Conservation (phyloP, 2,329 filamentous ascomycete genomes). For the Arthrobotrys sphaeroides region DNA sequence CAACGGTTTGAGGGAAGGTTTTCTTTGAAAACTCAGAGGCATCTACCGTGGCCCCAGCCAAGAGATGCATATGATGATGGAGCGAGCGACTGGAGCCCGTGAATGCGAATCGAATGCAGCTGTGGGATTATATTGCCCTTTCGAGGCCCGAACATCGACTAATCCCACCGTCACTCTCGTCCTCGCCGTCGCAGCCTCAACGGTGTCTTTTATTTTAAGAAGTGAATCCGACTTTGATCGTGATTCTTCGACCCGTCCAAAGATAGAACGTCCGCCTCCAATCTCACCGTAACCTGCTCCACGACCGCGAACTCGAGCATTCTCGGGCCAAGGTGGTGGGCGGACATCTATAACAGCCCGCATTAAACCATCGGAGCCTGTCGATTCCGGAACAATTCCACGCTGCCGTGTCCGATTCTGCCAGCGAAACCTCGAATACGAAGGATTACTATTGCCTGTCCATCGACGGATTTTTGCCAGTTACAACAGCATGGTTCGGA, state of each 20-base stretch:
- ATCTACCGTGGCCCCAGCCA: too few species aligned
- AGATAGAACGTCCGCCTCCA: background rate
- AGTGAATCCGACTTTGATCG: too few species aligned
- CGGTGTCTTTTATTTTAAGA: too few species aligned
- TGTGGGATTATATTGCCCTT: conserved; percentile 26
- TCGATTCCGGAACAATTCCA: conserved; percentile 33
- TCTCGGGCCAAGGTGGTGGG: background rate
- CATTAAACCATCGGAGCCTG: conserved; percentile 33
- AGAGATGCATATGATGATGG: too few species aligned
- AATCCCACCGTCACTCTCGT: background rate
- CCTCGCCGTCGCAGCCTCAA: too few species aligned
- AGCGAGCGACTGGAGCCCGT: too few species aligned
- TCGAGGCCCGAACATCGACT: conserved; percentile 2
- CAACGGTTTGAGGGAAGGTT: too few species aligned
- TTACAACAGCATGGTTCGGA: conserved; percentile 25
- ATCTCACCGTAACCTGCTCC: background rate
- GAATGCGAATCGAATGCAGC: too few species aligned
- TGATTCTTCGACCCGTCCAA: background rate
- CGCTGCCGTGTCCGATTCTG: conserved; percentile 29
- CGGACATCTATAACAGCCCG: conserved; percentile 8
- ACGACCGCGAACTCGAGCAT: background rate
- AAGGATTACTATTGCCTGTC: conserved; percentile 17
- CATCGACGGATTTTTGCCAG: conserved; percentile 1
- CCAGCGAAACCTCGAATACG: conserved; percentile 15
- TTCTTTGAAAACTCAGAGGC: too few species aligned